phyloP scores from a whole-genome alignment of 129 eudicot species.

The Chrysanthemum lavandulifolium region DNA sequence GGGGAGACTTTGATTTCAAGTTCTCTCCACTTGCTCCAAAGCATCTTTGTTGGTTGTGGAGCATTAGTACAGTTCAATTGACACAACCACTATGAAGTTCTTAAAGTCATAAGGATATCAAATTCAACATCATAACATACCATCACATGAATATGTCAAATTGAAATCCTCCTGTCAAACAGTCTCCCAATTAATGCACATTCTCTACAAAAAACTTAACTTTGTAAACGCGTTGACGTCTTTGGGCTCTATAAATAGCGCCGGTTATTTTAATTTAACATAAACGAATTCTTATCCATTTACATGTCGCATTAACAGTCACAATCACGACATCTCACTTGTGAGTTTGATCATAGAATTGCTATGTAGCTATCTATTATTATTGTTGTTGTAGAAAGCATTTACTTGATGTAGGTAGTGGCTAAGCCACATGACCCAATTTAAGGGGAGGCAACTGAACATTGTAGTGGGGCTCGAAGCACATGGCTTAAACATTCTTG shows the following conservation, averaged over 20 bases:
- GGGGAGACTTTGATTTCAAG: slow-evolving; percentile 15
- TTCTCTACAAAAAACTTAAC: background rate
- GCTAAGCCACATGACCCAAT: slow-evolving; percentile 12
- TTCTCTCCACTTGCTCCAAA: slow-evolving; percentile 7
- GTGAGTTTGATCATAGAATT: background rate
- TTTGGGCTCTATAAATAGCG: background rate
- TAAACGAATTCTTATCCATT: no score
- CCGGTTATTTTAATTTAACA: no score
- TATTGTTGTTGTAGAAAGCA: background rate
- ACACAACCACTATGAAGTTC: background rate
- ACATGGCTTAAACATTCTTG: slow-evolving; percentile 23
- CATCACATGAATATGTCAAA: background rate
- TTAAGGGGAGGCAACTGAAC: slow-evolving; percentile 24
- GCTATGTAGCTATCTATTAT: background rate
- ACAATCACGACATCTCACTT: background rate
- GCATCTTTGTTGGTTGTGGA: background rate
- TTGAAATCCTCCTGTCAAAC: background rate
- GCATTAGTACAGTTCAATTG: background rate
- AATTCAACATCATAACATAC: background rate
- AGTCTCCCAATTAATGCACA: background rate
- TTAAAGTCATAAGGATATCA: background rate
- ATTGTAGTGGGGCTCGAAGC: slow-evolving; percentile 28
- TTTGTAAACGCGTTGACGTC: background rate
- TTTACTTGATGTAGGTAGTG: slow-evolving; percentile 17
- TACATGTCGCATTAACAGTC: no score